Evolutionary conservation across 176 grass and related monocot species (phyloP).

Genomic region (Bothriochloa decipiens): DNA sequence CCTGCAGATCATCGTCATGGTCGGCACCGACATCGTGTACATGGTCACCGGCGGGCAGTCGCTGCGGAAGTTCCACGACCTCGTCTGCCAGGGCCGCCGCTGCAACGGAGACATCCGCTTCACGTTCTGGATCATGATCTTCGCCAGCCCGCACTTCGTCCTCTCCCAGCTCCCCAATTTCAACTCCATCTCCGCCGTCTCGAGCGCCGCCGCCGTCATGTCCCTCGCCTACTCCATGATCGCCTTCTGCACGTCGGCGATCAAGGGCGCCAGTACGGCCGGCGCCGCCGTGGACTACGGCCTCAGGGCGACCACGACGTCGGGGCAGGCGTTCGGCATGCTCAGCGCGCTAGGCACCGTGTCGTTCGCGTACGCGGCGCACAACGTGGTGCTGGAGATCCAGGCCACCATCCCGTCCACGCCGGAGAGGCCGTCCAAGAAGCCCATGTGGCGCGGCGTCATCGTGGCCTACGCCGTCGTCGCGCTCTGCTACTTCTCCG

Average conservation of each 20-base stretch:
- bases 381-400: slow-evolving; percentile 75
- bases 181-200: slow-evolving; percentile 63
- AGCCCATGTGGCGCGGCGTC: slow-evolving; percentile 72
- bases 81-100: slow-evolving; percentile 34
- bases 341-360: slow-evolving; percentile 52
- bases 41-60: slow-evolving; percentile 63
- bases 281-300: slow-evolving; percentile 15
- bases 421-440: slow-evolving; percentile 52
- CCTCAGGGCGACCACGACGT: slow-evolving; percentile 15
- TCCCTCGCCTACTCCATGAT: slow-evolving; percentile 66
- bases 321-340: slow-evolving; percentile 46
- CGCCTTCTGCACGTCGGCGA: slow-evolving; percentile 44
- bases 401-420: slow-evolving; percentile 73
- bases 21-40: slow-evolving; percentile 52
- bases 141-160: slow-evolving; percentile 52
- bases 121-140: slow-evolving; percentile 64
- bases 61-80: slow-evolving; percentile 53
- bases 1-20: slow-evolving; percentile 58
- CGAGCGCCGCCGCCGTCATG: slow-evolving; percentile 65
- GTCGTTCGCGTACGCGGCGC: slow-evolving; percentile 47
- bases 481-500: slow-evolving; percentile 70
- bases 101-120: slow-evolving; percentile 43
- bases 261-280: slow-evolving; percentile 29
- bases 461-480: slow-evolving; percentile 56
- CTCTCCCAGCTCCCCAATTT: slow-evolving; percentile 63